phyloP scores from a whole-genome alignment of 768 basidiomycete species.

The Austroboletus festivus region DNA sequence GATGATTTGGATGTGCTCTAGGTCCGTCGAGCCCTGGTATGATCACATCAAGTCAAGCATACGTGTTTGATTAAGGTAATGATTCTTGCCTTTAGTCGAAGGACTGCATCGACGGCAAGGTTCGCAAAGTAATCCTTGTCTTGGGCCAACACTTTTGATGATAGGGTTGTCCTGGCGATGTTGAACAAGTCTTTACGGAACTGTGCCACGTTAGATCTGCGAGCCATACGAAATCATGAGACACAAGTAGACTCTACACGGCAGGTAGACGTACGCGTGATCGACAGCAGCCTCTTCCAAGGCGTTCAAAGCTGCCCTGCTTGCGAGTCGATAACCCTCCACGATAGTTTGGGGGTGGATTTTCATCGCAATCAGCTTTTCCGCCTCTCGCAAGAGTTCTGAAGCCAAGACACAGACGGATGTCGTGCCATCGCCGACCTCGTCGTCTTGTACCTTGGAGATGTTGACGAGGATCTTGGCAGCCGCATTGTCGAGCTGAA shows the following conservation, averaged over 20 bases:
- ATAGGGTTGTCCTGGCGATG: constrained; percentile 93
- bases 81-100: constrained; percentile 73
- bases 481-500: constrained; percentile 96
- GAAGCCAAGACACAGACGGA: constrained; percentile 88
- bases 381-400: constrained; percentile 91
- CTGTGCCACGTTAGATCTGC: constrained; percentile 63
- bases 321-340: constrained; percentile 94
- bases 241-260: neutral
- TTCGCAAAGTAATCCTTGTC: constrained; percentile 99
- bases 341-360: constrained; percentile 98
- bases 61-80: no score
- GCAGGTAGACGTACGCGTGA: constrained; percentile 60
- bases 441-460: constrained; percentile 99
- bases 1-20: constrained; percentile 98
- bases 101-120: constrained; percentile 94
- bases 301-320: constrained; percentile 76
- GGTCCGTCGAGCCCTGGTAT: constrained; percentile 83
- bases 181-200: constrained; percentile 94
- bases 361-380: constrained; percentile 86
- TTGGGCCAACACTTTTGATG: constrained; percentile 93
- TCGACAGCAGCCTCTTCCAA: constrained; percentile 81
- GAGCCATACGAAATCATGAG: neutral
- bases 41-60: constrained; percentile 1
- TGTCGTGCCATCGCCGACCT: constrained; percentile 95
- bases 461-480: constrained; percentile 99